phyloP scores from a whole-genome alignment of 352 stramenopile genomes.

The Synura sp. region DNA sequence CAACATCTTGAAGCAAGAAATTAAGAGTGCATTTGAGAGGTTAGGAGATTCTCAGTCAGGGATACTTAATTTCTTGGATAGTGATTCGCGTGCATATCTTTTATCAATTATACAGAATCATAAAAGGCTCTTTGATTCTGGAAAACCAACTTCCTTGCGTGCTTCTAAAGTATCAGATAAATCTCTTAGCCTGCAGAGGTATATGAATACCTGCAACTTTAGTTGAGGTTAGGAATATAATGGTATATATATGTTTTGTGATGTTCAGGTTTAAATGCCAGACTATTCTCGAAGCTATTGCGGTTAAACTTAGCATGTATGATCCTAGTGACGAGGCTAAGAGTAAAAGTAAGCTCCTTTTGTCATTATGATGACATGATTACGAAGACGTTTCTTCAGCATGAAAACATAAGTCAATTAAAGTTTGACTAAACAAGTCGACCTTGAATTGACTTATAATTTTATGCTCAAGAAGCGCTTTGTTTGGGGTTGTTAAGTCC shows the following conservation, averaged over 20 bases:
- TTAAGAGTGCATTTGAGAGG: slow-evolving; percentile 35
- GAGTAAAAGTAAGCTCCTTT: slow-evolving; percentile 29
- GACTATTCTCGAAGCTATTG: slow-evolving; percentile 35
- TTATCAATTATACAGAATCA: no score
- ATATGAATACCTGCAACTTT: slow-evolving; percentile 37
- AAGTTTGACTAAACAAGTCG: slow-evolving; percentile 31
- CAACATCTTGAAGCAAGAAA: slow-evolving; percentile 29
- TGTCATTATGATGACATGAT: slow-evolving; percentile 30
- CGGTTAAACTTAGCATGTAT: slow-evolving; percentile 27
- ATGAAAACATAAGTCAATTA: slow-evolving; percentile 38
- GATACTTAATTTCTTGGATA: slow-evolving; percentile 32
- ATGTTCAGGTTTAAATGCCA: slow-evolving; percentile 34
- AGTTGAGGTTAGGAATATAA: slow-evolving; percentile 30
- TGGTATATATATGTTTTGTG: slow-evolving; percentile 35
- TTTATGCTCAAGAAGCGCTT: slow-evolving; percentile 25
- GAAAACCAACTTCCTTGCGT: slow-evolving; percentile 33
- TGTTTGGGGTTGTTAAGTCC: slow-evolving; percentile 30
- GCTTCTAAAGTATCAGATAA: slow-evolving; percentile 29
- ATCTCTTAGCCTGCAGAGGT: slow-evolving; percentile 32
- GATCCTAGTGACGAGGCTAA: slow-evolving; percentile 29
- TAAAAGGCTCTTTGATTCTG: slow-evolving; percentile 36
- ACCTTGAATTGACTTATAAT: slow-evolving; percentile 25
- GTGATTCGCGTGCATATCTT: slow-evolving; percentile 25
- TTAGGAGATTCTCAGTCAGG: slow-evolving; percentile 33
- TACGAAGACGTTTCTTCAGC: slow-evolving; percentile 26